Base-by-base conservation (phyloP, 345 rosid genomes). In the Corchorus olitorius region DNA sequence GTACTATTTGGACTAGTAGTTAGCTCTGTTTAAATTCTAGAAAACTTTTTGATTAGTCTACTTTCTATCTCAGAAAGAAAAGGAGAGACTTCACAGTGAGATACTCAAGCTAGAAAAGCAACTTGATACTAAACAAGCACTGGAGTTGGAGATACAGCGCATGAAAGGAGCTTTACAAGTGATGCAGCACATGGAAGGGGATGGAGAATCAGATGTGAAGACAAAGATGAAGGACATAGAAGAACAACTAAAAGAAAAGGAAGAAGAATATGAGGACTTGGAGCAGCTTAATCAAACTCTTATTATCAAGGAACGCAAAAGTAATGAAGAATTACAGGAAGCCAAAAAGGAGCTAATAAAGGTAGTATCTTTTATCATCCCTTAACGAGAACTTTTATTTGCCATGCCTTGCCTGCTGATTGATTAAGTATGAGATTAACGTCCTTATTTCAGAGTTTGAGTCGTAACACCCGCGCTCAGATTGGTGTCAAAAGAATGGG, bases 61-160 rank as follows among this genome's bases (percentile, higher is more conserved):
- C 58, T 58, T 39, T 67, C 50, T 60, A 68, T 84, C 78, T 70
- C 87, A 94, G 98, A 86, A 34, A 69, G 93, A 86, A 65, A 91
- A 86, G 70, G 94, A 89, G 83, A 76, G 84, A 73, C 81, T 89
- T 4, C 94, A 79, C 65, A 74, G 61, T 76, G 68, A 87, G 78
- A 88, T 93, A 39, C 53, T 81, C 77, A 85, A 86, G 60, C 81
- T 91, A 45, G 87, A 92, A 73, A 78, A 80, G 68, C 65, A 83
- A 54, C 82, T 94, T 7, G 97, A 94, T 85, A 87, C 84, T 13
- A 89, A 85, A 66, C 98, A 89, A 85, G 88, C 89, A 8, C 22
- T 89, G 76, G 97, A 92, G 79, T 80, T 91, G 84, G 97, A 91
- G 87, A 89, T 89, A 68, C 88, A 92, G 90, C 85, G 88, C 3